Conservation (phyloP, 352 stramenopile species). For the Pythium pyrilobum region DNA sequence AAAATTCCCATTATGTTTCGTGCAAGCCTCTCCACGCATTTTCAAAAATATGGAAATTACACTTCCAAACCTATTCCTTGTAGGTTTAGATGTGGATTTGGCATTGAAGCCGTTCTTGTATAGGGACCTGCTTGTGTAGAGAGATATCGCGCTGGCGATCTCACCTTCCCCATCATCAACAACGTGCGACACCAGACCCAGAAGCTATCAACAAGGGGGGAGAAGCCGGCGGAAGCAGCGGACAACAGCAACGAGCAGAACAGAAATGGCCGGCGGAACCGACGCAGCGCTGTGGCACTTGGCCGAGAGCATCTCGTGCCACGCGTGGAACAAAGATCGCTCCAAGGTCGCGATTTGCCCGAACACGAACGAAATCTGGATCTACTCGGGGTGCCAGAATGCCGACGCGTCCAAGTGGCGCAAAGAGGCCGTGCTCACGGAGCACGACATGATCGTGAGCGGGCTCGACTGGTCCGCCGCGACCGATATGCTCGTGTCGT, state of each 20-base stretch:
- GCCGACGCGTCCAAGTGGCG: constrained; percentile 77
- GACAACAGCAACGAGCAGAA: not conserved
- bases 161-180: constrained; percentile 13
- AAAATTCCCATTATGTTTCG: too few relatives aligned
- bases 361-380: constrained; percentile 92
- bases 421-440: constrained; percentile 79
- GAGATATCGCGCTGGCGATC: constrained; percentile 17
- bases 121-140: constrained; percentile 23
- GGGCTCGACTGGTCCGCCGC: constrained; percentile 91
- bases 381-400: constrained; percentile 83
- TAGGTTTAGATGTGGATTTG: not conserved
- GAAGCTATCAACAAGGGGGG: not conserved
- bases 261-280: not conserved
- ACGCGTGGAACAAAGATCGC: constrained; percentile 90
- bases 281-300: constrained; percentile 71
- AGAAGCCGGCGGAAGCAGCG: constrained; percentile 8
- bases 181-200: constrained; percentile 15
- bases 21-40: not conserved
- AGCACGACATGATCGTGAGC: constrained; percentile 93
- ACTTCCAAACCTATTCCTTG: not conserved
- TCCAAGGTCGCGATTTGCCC: constrained; percentile 89
- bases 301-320: constrained; percentile 84
- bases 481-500: constrained; percentile 93
- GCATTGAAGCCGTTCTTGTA: constrained; percentile 36
- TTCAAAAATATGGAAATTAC: not conserved